phyloP scores from a whole-genome alignment of 768 basidiomycete species.

The Auricularia heimuer region DNA sequence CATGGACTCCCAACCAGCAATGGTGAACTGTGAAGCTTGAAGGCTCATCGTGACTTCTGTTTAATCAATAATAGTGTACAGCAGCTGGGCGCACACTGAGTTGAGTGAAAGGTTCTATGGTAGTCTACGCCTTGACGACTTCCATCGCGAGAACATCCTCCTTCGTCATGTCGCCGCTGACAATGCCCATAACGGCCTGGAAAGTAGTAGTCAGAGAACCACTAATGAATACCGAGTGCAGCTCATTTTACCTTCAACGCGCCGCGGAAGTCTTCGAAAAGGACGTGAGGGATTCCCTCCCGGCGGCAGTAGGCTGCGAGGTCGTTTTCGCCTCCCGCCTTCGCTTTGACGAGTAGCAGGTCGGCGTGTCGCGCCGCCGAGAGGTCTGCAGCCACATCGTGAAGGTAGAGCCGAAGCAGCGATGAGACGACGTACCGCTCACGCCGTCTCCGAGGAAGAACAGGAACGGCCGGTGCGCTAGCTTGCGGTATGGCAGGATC shows the following conservation, averaged over 20 bases:
- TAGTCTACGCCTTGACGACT: not conserved
- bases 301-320: slow-evolving; percentile 72
- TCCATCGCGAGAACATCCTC: slow-evolving; percentile 32
- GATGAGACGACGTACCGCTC: slow-evolving; percentile 49
- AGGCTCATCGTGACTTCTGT: too few relatives aligned
- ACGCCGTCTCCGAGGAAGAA: slow-evolving; percentile 99
- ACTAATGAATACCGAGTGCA: not conserved
- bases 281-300: slow-evolving; percentile 68
- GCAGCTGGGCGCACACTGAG: too few relatives aligned
- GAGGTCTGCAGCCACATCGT: slow-evolving; percentile 45
- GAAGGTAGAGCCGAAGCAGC: not conserved
- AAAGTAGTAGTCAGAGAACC: not conserved
- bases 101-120: not conserved
- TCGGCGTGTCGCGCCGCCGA: slow-evolving; percentile 91
- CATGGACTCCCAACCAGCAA: too few relatives aligned
- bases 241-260: slow-evolving; percentile 29
- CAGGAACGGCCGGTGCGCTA: slow-evolving; percentile 61
- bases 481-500: slow-evolving; percentile 78
- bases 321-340: slow-evolving; percentile 72
- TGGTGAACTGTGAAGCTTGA: too few relatives aligned
- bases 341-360: slow-evolving; percentile 87
- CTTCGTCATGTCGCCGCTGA: slow-evolving; percentile 56
- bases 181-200: slow-evolving; percentile 52
- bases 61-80: too few relatives aligned
- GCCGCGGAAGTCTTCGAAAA: slow-evolving; percentile 62